Conservation (phyloP, 768 basidiomycete genomes). For the Boletus huronensis region DNA sequence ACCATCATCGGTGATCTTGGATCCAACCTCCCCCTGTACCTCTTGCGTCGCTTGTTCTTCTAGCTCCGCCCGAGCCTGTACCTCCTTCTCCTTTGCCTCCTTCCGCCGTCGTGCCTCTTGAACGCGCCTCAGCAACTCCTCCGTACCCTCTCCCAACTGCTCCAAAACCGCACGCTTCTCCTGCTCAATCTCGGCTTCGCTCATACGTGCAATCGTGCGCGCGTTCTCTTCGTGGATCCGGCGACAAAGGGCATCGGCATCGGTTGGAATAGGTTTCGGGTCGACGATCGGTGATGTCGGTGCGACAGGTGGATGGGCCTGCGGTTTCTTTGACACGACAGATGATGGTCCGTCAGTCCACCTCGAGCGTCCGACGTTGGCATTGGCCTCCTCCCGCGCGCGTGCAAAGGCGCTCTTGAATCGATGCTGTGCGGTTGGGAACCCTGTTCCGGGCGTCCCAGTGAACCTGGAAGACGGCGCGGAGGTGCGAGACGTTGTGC, state of each 20-base stretch:
- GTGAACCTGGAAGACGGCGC: constrained; percentile 23
- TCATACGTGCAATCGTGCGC: constrained; percentile 61
- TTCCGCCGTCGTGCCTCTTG: constrained; percentile 21
- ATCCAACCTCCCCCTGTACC: not conserved
- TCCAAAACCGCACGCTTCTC: constrained; percentile 67
- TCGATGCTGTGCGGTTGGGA: constrained; percentile 63
- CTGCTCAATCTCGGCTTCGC: constrained; percentile 60
- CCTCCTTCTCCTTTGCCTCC: constrained; percentile 1
- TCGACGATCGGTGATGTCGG: not conserved
- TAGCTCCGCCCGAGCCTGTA: not conserved
- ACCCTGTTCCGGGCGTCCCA: constrained; percentile 41
- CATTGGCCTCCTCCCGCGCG: constrained; percentile 37
- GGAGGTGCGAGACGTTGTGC: constrained; percentile 28
- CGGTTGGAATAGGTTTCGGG: constrained; percentile 17
- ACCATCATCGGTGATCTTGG: not conserved
- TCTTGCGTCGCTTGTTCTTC: not conserved
- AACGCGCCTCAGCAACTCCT: constrained; percentile 50
- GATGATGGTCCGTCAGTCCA: constrained; percentile 14
- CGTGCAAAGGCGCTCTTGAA: constrained; percentile 60
- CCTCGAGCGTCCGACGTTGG: constrained; percentile 19
- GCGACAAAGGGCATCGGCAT: constrained; percentile 45
- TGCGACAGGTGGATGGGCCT: not conserved
- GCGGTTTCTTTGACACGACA: constrained; percentile 26
- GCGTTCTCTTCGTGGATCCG: constrained; percentile 69
- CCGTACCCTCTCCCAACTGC: constrained; percentile 65